These are phyloP conservation scores for Thelonectria rubi DNA, from an alignment of 2,329 filamentous ascomycete species.

Conservation along the genomic window DNA sequence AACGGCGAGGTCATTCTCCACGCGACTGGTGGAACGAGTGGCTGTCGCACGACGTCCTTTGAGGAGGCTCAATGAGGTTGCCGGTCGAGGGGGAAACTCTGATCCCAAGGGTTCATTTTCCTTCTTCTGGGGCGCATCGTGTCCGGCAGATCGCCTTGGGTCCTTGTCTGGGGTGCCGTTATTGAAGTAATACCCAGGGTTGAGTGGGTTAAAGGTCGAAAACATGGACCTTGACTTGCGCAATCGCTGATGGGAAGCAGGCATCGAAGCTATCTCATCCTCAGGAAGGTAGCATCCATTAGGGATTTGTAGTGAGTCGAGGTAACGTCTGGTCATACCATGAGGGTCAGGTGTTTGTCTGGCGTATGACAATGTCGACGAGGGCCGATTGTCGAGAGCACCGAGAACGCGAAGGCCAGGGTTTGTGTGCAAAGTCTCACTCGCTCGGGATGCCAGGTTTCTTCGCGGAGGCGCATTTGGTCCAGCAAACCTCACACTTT, in stretches of 20 bases:
- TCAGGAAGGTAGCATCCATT: slow-evolving; percentile 58
- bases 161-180: slow-evolving; percentile 21
- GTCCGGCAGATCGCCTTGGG: slow-evolving; percentile 18
- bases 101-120: slow-evolving; percentile 42
- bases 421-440: slow-evolving; percentile 34
- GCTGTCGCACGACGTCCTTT: slow-evolving; percentile 43
- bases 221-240: slow-evolving; percentile 67
- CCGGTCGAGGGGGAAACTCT: slow-evolving; percentile 46
- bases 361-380: slow-evolving; percentile 29
- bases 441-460: slow-evolving; percentile 44
- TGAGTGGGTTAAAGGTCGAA: slow-evolving; percentile 42
- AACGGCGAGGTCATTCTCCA: slow-evolving; percentile 47
- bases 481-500: slow-evolving; percentile 65
- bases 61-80: slow-evolving; percentile 66
- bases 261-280: slow-evolving; percentile 57
- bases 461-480: slow-evolving; percentile 44
- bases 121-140: slow-evolving; percentile 32
- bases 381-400: slow-evolving; percentile 28
- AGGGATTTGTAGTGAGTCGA: slow-evolving; percentile 43
- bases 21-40: slow-evolving; percentile 29
- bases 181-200: slow-evolving; percentile 25
- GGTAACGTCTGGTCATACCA: slow-evolving; percentile 37
- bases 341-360: slow-evolving; percentile 20
- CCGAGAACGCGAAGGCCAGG: slow-evolving; percentile 21
- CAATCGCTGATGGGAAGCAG: slow-evolving; percentile 59